Base-by-base conservation (phyloP, 139 green algal genomes). In the Limnomonas spitsbergensis region DNA sequence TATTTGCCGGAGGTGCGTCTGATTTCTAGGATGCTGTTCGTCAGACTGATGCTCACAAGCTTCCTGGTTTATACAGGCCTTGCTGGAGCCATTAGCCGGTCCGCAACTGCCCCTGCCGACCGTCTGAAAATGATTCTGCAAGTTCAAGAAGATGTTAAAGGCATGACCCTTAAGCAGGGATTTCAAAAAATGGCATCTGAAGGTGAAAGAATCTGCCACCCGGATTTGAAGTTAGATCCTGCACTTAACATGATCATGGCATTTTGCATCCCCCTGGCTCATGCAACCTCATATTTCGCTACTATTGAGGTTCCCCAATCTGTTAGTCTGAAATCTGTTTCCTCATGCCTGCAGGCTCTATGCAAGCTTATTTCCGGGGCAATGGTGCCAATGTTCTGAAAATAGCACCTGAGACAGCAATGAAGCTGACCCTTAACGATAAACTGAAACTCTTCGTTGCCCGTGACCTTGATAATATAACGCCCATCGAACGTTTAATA, bases 321-420 rank as follows among this genome's bases (percentile, higher is more conserved):
- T n/a, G n/a, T n/a, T n/a, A n/a, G n/a, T n/a, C n/a, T n/a, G n/a
- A n/a, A n/a, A n/a, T n/a, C n/a, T n/a, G n/a, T n/a, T n/a, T n/a
- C 42, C 29, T 47, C 42, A 6, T 47, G 68, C 68, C 29, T 27
- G 36, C 88, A 94, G 91, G 92, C 36, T 90, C 83, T 2, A 39
- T 94, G 0, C 76, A 83, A 1, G 83, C 93, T 0, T 97, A 91
- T 53, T 97, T 97, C 83, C 88, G 86, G 37, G 93, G 93, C 42
- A 97, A 97, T 74, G 93, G 93, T n/a, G 89, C 92, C 7, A 97
- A 97, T 71, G 93, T 94, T 14, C 40, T 97, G 2, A 97, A 97
- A 78, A 97, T 97, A 73, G 93, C 91, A 32, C 93, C 93, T 0
- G 93, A 97, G 75, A 97, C 93, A 9, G 91, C 89, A 2, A 88